These are phyloP conservation scores for Herpetospermum pedunculosum DNA, from an alignment of 306 rosid genomes.

Conservation along the genomic window DNA sequence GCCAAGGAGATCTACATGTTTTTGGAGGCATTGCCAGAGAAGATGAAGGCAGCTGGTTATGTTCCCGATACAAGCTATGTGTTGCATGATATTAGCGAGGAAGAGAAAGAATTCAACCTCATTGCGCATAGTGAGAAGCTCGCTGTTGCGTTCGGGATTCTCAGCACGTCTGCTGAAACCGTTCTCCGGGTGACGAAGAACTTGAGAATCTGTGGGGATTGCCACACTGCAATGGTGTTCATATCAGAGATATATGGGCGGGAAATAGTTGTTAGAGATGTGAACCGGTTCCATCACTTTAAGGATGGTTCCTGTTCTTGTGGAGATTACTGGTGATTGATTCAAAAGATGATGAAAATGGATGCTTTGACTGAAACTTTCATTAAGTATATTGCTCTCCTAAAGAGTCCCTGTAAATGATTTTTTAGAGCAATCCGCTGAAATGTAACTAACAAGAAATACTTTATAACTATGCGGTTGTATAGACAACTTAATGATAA, in stretches of 20 bases:
- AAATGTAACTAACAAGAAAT: not conserved
- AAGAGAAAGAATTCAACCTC: conserved; percentile 9
- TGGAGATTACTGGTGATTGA: conserved; percentile 9
- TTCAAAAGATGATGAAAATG: not conserved
- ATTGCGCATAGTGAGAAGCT: conserved; percentile 8
- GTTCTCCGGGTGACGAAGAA: conserved; percentile 7
- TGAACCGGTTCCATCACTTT: conserved; percentile 6
- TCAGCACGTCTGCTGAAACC: not conserved
- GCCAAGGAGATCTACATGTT: conserved; percentile 38
- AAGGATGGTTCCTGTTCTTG: conserved; percentile 4
- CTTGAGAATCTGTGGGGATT: conserved; percentile 7
- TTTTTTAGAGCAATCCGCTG: not conserved
- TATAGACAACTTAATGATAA: not conserved
- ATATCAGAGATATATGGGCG: conserved; percentile 1
- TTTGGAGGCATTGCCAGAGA: conserved; percentile 21
- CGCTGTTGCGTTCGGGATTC: not conserved
- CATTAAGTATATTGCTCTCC: conserved; percentile 57
- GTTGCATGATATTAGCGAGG: conserved; percentile 5
- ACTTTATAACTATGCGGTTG: not conserved
- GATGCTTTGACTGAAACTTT: not conserved
- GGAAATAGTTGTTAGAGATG: conserved; percentile 6
- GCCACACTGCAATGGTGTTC: conserved; percentile 9
- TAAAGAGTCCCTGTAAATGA: conserved; percentile 66
- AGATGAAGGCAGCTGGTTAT: conserved; percentile 10
- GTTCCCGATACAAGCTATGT: conserved; percentile 2